Evolutionary conservation across 2,329 filamentous ascomycete species (phyloP).

Genomic region (Stagonosporopsis cucurbitacearum): DNA sequence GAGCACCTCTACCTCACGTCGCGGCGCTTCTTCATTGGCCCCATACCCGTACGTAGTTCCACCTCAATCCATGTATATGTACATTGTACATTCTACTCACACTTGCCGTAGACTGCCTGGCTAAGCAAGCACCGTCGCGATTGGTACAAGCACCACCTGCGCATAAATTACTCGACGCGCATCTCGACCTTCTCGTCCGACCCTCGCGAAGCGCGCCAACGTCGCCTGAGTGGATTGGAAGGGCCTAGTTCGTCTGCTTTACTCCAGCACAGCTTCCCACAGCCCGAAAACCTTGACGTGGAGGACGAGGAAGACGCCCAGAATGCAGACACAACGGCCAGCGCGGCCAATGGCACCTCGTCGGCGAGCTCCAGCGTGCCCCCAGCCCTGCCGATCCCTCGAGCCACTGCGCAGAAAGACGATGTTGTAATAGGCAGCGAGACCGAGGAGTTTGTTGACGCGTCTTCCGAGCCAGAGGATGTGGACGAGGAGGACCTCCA

Average conservation of each 20-base stretch:
- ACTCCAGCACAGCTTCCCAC: slow-evolving; percentile 52
- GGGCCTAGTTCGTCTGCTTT: slow-evolving; percentile 49
- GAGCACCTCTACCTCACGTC: slow-evolving; percentile 68
- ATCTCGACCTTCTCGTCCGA: slow-evolving; percentile 61
- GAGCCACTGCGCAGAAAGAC: slow-evolving; percentile 32
- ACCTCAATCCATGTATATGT: slow-evolving; percentile 3
- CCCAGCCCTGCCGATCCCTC: slow-evolving; percentile 41
- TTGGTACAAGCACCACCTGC: slow-evolving; percentile 64
- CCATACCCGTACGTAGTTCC: slow-evolving; percentile 58
- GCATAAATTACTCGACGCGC: slow-evolving; percentile 53
- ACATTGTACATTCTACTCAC: too few species aligned
- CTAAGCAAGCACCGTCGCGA: slow-evolving; percentile 67
- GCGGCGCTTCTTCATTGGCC: slow-evolving; percentile 69
- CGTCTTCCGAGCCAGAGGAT: slow-evolving; percentile 42
- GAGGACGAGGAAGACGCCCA: slow-evolving; percentile 34
- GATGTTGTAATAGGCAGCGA: slow-evolving; percentile 30
- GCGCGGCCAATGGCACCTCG: slow-evolving; percentile 23
- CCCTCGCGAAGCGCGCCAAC: slow-evolving; percentile 52
- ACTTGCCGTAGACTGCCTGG: slow-evolving; percentile 60
- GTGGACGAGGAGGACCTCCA: slow-evolving; percentile 27
- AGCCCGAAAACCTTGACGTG: slow-evolving; percentile 46
- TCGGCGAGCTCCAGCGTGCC: slow-evolving; percentile 30
- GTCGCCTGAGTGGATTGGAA: slow-evolving; percentile 52
- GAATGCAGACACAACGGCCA: slow-evolving; percentile 10
- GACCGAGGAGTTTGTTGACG: slow-evolving; percentile 36